phyloP scores from a whole-genome alignment of 2,329 filamentous ascomycete species.

The Calonectria pauciramosa region DNA sequence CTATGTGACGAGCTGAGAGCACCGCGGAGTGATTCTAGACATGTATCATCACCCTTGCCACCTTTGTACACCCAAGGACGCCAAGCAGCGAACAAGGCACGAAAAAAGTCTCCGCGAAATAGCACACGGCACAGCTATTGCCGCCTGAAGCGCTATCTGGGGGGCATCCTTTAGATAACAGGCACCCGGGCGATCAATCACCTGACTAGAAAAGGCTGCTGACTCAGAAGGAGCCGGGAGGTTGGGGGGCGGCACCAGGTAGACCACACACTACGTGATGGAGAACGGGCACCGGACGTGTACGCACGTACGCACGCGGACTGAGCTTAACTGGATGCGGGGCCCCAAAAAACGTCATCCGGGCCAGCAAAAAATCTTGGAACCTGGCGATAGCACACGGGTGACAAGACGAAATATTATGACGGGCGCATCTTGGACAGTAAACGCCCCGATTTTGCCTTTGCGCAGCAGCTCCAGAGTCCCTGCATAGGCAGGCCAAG shows the following conservation, averaged over 20 bases:
- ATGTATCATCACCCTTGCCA: not conserved
- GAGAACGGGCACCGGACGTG: not conserved
- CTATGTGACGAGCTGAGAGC: not conserved
- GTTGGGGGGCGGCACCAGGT: not conserved
- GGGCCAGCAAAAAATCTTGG: not conserved
- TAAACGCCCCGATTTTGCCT: not conserved
- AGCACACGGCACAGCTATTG: not conserved
- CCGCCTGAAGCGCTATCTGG: not conserved
- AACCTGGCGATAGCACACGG: not conserved
- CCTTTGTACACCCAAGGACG: not conserved
- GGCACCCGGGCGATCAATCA: not conserved
- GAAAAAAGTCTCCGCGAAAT: not conserved
- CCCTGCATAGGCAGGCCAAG: constrained; percentile 2
- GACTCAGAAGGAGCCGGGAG: not conserved
- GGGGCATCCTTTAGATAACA: not conserved
- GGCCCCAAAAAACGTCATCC: not conserved
- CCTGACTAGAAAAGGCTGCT: not conserved
- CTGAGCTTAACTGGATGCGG: constrained; percentile 9
- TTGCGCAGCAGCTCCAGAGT: not conserved
- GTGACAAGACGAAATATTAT: not conserved
- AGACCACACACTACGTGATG: not conserved
- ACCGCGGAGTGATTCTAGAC: not conserved
- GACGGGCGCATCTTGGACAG: not conserved
- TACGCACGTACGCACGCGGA: constrained; percentile 13
- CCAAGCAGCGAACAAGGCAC: not conserved